These are phyloP conservation scores for Kluyveromyces nonfermentans DNA, from an alignment of 805 yeast genomes.

Conservation along the genomic window DNA sequence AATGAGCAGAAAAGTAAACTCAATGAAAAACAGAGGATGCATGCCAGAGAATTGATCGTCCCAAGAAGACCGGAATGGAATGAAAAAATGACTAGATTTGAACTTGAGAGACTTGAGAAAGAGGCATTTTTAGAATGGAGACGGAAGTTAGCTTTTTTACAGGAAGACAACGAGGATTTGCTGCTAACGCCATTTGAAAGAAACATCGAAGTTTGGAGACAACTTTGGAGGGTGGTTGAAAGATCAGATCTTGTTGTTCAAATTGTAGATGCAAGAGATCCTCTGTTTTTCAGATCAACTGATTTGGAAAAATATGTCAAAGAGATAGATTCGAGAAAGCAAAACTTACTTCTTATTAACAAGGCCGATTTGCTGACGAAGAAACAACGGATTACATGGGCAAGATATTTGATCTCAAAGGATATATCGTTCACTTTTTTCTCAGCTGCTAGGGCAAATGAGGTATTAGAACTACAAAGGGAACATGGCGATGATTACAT, in stretches of 20 bases:
- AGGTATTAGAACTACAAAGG: conserved; percentile 55
- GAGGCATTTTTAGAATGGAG: conserved; percentile 93
- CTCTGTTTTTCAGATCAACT: conserved; percentile 76
- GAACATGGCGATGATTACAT: conserved; percentile 24
- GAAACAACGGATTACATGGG: conserved; percentile 79
- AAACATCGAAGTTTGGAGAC: conserved; percentile 96
- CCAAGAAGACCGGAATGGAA: conserved; percentile 93
- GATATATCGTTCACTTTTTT: conserved; percentile 83
- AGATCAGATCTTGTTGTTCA: conserved; percentile 91
- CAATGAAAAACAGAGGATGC: conserved; percentile 53
- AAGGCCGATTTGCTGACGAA: conserved; percentile 83
- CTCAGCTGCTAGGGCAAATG: conserved; percentile 82
- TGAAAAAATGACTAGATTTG: conserved; percentile 55
- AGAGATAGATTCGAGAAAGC: conserved; percentile 66
- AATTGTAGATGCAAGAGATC: conserved; percentile 96
- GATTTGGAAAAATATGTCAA: conserved; percentile 80
- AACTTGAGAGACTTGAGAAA: conserved; percentile 79
- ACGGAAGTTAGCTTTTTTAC: conserved; percentile 73
- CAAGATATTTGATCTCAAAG: conserved; percentile 60
- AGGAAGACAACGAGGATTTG: conserved; percentile 69
- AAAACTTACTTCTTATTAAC: conserved; percentile 75
- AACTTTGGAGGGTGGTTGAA: conserved; percentile 95
- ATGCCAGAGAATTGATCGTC: conserved; percentile 65
- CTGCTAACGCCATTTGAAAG: conserved; percentile 93
- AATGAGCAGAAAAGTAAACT: conserved; percentile 56